Percentiles rank a stretch among this genome's conserved stretches.
phyloP scores from a whole-genome alignment of 2,329 filamentous ascomycete species.

The Pseudovirgaria hyperparasitica region DNA sequence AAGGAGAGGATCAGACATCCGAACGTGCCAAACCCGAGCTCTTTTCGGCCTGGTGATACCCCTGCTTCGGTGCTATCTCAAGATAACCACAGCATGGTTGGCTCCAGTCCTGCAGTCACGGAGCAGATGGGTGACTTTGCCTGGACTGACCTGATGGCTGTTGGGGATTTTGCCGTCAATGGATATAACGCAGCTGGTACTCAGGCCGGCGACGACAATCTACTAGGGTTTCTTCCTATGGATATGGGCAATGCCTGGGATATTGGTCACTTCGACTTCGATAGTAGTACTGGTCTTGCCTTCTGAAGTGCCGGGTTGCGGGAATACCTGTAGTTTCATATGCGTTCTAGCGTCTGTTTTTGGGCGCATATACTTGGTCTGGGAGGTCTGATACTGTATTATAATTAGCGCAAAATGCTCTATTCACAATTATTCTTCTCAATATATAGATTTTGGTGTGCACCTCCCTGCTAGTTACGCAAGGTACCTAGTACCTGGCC shows the following conservation, averaged over 20 bases:
- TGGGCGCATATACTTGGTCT: neutral
- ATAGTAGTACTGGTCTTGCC: conserved; percentile 8
- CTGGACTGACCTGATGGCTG: conserved; percentile 35
- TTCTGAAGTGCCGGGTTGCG: conserved; percentile 1
- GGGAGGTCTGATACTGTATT: too few relatives aligned
- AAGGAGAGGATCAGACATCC: conserved; percentile 15
- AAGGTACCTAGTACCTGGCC: too few relatives aligned
- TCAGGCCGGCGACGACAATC: conserved; percentile 16
- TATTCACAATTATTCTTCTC: conserved; percentile 1
- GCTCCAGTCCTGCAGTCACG: conserved; percentile 28
- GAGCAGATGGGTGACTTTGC: conserved; percentile 37
- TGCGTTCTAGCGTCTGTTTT: neutral
- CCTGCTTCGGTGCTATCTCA: conserved; percentile 20
- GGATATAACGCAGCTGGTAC: conserved; percentile 17
- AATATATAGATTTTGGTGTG: too few relatives aligned
- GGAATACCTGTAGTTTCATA: neutral
- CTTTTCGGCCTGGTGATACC: conserved; percentile 1
- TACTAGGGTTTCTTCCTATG: conserved; percentile 23
- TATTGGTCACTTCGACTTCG: conserved; percentile 5
- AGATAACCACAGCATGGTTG: conserved; percentile 25
- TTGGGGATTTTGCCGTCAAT: conserved; percentile 35
- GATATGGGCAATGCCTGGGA: conserved; percentile 25
- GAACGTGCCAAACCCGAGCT: conserved; percentile 9
- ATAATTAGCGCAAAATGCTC: too few relatives aligned
- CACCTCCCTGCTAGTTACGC: too few relatives aligned